Conservation (phyloP, 2,329 filamentous ascomycete genomes). For the Metarhizium rileyi region DNA sequence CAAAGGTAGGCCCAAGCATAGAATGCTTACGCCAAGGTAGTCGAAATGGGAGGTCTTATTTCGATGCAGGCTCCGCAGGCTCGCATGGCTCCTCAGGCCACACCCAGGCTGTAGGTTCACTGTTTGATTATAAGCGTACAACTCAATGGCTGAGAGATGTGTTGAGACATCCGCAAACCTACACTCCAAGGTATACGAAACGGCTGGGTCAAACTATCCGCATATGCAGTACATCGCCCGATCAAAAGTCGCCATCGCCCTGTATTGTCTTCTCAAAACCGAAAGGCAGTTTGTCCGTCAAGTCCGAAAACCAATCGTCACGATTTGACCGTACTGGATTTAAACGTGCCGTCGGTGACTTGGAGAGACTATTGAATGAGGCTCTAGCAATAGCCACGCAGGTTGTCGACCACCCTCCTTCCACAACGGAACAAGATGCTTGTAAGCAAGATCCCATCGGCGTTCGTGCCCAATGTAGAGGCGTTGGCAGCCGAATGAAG, state of each 20-base stretch:
- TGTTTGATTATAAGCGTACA: conserved; percentile 24
- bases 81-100: conserved; percentile 9
- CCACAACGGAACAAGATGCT: conserved; percentile 3
- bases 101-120: conserved; percentile 17
- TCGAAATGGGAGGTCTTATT: not conserved
- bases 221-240: conserved; percentile 6
- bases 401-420: conserved; percentile 23
- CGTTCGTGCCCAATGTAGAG: conserved; percentile 6
- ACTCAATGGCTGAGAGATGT: conserved; percentile 24
- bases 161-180: conserved; percentile 16
- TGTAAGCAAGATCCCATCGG: conserved; percentile 9
- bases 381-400: conserved; percentile 34
- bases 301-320: conserved; percentile 13
- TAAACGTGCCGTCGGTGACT: conserved; percentile 28
- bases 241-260: conserved; percentile 11
- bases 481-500: not conserved
- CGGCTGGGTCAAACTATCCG: conserved; percentile 11
- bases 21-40: not conserved
- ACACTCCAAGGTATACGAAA: conserved; percentile 19
- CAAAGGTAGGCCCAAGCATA: conserved; percentile 6
- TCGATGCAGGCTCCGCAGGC: not conserved
- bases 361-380: conserved; percentile 38
- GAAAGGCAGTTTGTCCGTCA: conserved; percentile 10
- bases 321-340: conserved; percentile 21
- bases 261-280: conserved; percentile 9